These are phyloP conservation scores for Aspergillus carlsbadensis DNA, from an alignment of 495 filamentous ascomycete genomes.

Conservation along the genomic window DNA sequence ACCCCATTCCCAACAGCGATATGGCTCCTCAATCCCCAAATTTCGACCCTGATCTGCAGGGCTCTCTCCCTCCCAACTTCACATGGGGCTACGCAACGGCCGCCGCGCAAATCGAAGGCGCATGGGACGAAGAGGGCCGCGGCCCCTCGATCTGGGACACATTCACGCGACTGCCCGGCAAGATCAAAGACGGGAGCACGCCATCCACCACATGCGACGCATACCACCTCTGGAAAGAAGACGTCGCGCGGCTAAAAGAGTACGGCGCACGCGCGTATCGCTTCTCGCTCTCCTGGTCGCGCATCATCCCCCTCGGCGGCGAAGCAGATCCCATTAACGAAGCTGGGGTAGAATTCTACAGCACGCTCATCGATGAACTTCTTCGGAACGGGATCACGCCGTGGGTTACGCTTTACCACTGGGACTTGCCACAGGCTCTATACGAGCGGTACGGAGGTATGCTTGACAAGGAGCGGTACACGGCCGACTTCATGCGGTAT, in stretches of 20 bases:
- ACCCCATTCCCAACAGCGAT: too few species aligned
- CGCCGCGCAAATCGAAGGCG: conserved; percentile 73
- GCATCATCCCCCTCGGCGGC: conserved; percentile 56
- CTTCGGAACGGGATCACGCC: conserved; percentile 38
- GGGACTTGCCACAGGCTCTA: conserved; percentile 44
- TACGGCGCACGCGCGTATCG: conserved; percentile 61
- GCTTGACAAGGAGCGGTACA: conserved; percentile 38
- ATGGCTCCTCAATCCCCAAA: too few species aligned
- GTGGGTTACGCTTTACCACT: conserved; percentile 47
- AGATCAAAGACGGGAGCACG: conserved; percentile 52
- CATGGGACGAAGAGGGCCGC: conserved; percentile 58
- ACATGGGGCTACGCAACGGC: conserved; percentile 76
- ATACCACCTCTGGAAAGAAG: conserved; percentile 64
- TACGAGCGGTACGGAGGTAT: conserved; percentile 43
- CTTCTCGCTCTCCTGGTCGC: conserved; percentile 69
- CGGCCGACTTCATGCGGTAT: conserved; percentile 41
- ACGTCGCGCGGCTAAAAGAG: conserved; percentile 61
- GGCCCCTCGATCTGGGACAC: conserved; percentile 70
- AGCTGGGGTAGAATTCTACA: conserved; percentile 41
- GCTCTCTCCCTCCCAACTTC: conserved; percentile 62
- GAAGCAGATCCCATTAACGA: conserved; percentile 34
- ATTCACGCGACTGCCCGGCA: conserved; percentile 62
- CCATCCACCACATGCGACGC: conserved; percentile 66
- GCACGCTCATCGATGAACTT: conserved; percentile 38
- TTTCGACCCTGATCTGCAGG: too few species aligned